A percentile compares a stretch with the other conserved stretches of the same genome.
Evolutionary conservation across 352 stramenopile species (phyloP).

Genomic region (Globisporangium cystogenes): DNA sequence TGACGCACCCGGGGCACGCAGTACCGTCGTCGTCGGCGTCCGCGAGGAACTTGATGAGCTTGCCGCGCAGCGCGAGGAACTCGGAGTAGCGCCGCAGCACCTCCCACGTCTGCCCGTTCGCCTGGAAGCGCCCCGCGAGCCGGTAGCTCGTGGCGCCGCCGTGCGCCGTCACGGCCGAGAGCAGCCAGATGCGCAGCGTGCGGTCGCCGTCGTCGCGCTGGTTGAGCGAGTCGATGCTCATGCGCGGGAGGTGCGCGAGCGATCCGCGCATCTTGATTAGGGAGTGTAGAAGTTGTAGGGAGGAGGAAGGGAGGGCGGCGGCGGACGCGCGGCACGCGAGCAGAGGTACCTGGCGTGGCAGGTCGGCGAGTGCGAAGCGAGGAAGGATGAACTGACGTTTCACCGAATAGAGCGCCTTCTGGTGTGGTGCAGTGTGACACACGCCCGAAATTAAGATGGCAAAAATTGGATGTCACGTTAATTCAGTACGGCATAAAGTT

Average conservation of each 20-base stretch:
- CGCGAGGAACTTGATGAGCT: constrained; percentile 77
- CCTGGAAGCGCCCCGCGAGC: constrained; percentile 57
- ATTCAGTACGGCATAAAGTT: no score
- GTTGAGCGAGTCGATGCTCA: constrained; percentile 60
- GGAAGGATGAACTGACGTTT: neutral
- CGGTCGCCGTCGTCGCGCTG: constrained; percentile 30
- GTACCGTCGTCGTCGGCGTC: constrained; percentile 52
- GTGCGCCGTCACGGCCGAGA: constrained; percentile 38
- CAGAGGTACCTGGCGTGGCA: constrained; percentile 4
- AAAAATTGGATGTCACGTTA: no score
- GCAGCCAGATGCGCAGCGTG: constrained; percentile 61
- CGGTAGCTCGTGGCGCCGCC: constrained; percentile 64
- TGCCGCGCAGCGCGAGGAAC: constrained; percentile 68
- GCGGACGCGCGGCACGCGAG: no score
- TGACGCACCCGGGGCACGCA: constrained; percentile 74
- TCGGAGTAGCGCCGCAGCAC: constrained; percentile 83
- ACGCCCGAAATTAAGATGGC: no score
- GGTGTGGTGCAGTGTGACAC: neutral
- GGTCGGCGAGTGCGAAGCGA: neutral
- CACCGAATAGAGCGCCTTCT: constrained; percentile 4
- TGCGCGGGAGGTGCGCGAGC: constrained; percentile 21
- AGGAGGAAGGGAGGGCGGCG: neutral
- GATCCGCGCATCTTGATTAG: constrained; percentile 28
- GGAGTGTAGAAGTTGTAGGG: no score
- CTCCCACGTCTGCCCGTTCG: constrained; percentile 69